A percentile compares a stretch with the other conserved stretches of the same genome.
Conservation (phyloP, 192 early-diverging fungal genomes). For the Polychytrium aggregatum region DNA sequence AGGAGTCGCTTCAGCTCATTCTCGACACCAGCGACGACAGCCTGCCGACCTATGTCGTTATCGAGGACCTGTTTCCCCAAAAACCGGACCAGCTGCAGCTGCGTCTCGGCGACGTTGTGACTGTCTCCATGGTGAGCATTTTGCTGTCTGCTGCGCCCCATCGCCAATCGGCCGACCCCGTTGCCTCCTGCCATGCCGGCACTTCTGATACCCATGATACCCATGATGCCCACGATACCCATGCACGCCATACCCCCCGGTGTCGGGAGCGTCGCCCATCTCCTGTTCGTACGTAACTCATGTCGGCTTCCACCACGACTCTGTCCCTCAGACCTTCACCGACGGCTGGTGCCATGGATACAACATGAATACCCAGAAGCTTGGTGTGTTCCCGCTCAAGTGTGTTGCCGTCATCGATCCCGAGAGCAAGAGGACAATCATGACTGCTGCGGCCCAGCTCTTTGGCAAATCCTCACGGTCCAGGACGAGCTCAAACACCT, state of each 20-base stretch:
- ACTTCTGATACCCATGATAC: no score
- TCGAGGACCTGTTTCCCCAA: conserved; percentile 2
- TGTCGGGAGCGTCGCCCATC: no score
- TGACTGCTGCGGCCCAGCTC: no score
- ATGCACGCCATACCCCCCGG: no score
- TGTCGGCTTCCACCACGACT: no score
- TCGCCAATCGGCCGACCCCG: background rate
- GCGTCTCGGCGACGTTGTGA: conserved; percentile 11
- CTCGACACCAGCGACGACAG: no score
- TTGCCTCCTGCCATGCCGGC: background rate
- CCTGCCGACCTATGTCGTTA: conserved; percentile 12
- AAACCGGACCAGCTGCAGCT: conserved; percentile 14
- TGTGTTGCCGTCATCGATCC: conserved; percentile 4
- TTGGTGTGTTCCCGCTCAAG: conserved; percentile 18
- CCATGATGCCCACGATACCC: no score
- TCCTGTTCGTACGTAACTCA: no score
- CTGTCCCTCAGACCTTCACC: conserved; percentile 11
- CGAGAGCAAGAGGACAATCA: no score
- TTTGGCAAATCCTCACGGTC: no score
- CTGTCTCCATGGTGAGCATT: conserved; percentile 13
- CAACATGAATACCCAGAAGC: conserved; percentile 8
- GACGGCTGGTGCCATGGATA: conserved; percentile 18
- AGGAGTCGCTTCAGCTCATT: no score
- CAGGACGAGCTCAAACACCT: no score
- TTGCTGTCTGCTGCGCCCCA: background rate